Evolutionary conservation across 1,139 yeast genomes (phyloP), one percentile per base, ranked within the genome.

Genomic region (Diutina catenulata): DNA sequence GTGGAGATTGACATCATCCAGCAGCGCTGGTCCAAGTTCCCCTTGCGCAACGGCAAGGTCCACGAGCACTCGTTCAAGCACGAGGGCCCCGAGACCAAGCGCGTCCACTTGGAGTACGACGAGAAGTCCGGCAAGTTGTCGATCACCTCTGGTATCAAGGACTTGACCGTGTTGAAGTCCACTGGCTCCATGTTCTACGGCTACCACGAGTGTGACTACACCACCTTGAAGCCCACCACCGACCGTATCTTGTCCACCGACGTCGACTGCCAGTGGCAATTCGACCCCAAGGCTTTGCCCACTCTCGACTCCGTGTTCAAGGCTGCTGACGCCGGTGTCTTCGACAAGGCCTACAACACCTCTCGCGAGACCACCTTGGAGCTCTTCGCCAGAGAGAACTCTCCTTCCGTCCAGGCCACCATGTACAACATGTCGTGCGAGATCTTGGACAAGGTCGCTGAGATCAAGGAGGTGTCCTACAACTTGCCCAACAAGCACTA

Each of bases 151-250:
- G 77, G 88, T 24, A 70, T 87, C 51, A 77, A 80, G 57, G 94
- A 81, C 49, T 70, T 87, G 53, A 84, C 93, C 8, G 94, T 87
- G 23, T 76, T 87, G 56, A 87, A 87, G 61, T 80, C 93, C 32
- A 87, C 96, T n/a, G 93, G 94, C 19, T 84, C 95, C 24, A 83
- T 82, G 82, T 87, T 87, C 64, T 78, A 82, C 60, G 94, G 93
- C 38, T 87, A 68, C 69, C 70, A 84, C 64, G 69, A 67, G 38
- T 86, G 94, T 62, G 95, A 87, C 54, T 84, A 75, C 71, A 87
- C 96, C 47, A 86, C 87, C 37, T 74, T 87, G 53, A 59, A 75
- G 52, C 94, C 93, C 47, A 79, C 94, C 37, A 65, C 59, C 27
- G 96, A 87, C 62, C 72, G 96, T 52, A 79, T 87, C 47, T 68